Base-by-base conservation (phyloP, 2,329 filamentous ascomycete genomes). In the Talaromyces islandicus region DNA sequence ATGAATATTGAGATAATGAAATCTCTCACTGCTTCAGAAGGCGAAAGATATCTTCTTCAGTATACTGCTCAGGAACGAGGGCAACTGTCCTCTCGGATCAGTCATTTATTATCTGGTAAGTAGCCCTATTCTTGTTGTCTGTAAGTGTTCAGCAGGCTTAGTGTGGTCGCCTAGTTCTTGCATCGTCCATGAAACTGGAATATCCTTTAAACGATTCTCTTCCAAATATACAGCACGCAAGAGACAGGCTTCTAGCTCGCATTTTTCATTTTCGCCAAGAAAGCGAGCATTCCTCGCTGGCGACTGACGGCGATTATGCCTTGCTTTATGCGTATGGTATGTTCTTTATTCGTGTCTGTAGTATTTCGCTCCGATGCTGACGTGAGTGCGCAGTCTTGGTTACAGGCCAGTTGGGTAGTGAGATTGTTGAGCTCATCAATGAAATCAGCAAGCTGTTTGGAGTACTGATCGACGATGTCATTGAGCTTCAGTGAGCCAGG, bases 1-100 rank as follows among this genome's bases (percentile, higher is more conserved):
- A 96, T 99, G 91, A 95, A 93, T 64, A 85, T 97, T 11, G 88
- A 97, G 63, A 92, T 96, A 41, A 83, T 89, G 69, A 93, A 92
- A 69, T 90, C 93, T 61, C 80, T 88, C 11, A 83, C 84, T 41
- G 84, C 91, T 1, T 91, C 87, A 2, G 84, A 88, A 27, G 92
- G 93, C 4, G 93, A 97, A 76, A 86, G 88, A 59, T 87, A 88
- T 9, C 83, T 97, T 41, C 78, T 99, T 41, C 82, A 85, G 63
- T 92, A 90, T 71, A 97, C 94, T 1, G 82, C 85, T 4, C 80
- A 85, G 9, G 93, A 99, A 75, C 85, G 94, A 57, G 85, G 83
- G 10, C 86, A 92, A 63, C 81, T 99, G 32, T 96, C 91, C 67
- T 86, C 90, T 58, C 87, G 94, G 56, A 95, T 97, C 68, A 95